phyloP scores from a whole-genome alignment of 352 stramenopile species.

The Phytophthora rubi region DNA sequence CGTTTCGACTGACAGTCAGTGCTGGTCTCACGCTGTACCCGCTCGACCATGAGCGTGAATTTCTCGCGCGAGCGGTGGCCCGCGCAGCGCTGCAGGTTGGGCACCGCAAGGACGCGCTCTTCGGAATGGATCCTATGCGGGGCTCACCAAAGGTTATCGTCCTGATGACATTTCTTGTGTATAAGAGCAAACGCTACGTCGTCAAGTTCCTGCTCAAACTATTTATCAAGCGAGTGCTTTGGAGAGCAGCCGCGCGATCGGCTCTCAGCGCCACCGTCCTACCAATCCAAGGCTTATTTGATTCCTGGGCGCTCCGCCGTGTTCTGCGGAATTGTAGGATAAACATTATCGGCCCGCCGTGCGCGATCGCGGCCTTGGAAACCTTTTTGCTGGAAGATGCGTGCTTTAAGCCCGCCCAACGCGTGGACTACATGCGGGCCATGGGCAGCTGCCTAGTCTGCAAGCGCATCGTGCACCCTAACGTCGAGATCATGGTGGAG shows the following conservation, averaged over 20 bases:
- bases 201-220: conserved; percentile 66
- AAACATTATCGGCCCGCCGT: conserved; percentile 56
- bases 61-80: conserved; percentile 53
- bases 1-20: conserved; percentile 52
- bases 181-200: conserved; percentile 60
- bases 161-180: conserved; percentile 49
- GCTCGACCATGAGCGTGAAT: conserved; percentile 56
- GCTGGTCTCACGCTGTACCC: conserved; percentile 54
- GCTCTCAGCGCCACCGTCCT: conserved; percentile 52
- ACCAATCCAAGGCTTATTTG: conserved; percentile 54
- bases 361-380: conserved; percentile 42
- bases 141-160: conserved; percentile 48
- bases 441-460: conserved; percentile 53
- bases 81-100: conserved; percentile 55
- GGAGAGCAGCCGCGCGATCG: conserved; percentile 49
- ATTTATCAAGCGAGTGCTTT: conserved; percentile 60
- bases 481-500: conserved; percentile 66
- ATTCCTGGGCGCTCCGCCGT: conserved; percentile 50
- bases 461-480: conserved; percentile 59
- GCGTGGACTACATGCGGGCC: conserved; percentile 58
- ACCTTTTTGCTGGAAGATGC: conserved; percentile 23
- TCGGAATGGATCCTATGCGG: conserved; percentile 61
- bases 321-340: conserved; percentile 60
- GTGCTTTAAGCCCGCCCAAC: conserved; percentile 44
- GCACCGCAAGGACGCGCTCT: conserved; percentile 48